Evolutionary conservation across 2,329 filamentous ascomycete genomes (phyloP).

Genomic region (Fusarium haematococcum): DNA sequence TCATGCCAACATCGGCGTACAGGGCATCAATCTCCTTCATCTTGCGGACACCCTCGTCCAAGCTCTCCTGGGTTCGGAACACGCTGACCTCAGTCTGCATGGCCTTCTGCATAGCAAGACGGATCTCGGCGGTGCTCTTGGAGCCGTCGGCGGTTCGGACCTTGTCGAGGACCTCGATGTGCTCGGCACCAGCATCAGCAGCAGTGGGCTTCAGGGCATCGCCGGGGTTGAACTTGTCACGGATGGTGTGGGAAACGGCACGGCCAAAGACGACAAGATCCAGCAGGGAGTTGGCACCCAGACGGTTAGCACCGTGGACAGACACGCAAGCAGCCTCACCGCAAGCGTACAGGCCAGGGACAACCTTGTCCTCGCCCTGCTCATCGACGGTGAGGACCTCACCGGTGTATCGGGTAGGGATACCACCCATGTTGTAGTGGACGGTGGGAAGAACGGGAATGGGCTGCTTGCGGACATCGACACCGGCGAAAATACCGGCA

Average conservation of each 20-base stretch:
- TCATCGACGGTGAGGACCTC: conserved; percentile 93
- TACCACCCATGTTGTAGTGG: conserved; percentile 99
- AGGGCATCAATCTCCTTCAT: conserved; percentile 85
- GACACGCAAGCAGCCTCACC: conserved; percentile 98
- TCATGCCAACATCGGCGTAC: conserved; percentile 89
- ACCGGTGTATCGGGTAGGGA: conserved; percentile 96
- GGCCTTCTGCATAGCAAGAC: conserved; percentile 94
- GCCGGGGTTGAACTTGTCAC: conserved; percentile 91
- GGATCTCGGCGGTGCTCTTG: conserved; percentile 89
- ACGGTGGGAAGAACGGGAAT: conserved; percentile 97
- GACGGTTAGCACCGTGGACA: conserved; percentile 96
- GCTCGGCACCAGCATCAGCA: conserved; percentile 88
- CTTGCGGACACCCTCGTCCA: conserved; percentile 92
- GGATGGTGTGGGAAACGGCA: conserved; percentile 96
- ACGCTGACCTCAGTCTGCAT: conserved; percentile 98
- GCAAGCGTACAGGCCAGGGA: conserved; percentile 94
- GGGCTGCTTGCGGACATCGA: conserved; percentile 96
- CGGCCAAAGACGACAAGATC: conserved; percentile 98
- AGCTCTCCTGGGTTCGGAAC: conserved; percentile 92
- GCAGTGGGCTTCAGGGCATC: conserved; percentile 81
- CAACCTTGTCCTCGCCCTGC: conserved; percentile 88
- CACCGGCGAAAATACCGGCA: conserved; percentile 94
- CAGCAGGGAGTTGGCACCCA: conserved; percentile 97
- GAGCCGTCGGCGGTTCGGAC: conserved; percentile 86
- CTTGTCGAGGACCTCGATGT: conserved; percentile 87